Base-by-base conservation (phyloP, 1,139 yeast species). In the Geotrichum cucujoidarum region DNA sequence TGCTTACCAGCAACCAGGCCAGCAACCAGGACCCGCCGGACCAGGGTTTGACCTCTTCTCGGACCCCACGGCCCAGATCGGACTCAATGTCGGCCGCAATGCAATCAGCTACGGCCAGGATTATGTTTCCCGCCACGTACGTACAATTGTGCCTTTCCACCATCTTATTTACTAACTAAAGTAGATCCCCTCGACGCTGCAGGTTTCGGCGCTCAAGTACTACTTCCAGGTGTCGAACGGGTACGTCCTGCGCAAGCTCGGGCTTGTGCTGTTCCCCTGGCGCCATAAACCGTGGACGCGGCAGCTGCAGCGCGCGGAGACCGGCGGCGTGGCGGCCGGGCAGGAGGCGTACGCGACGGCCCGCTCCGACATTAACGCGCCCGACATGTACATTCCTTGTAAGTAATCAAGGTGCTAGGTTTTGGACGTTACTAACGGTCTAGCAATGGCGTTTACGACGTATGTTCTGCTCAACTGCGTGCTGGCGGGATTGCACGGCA, bases 151-250 rank as follows among this genome's bases (percentile, higher is more conserved):
- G 16, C n/a, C 25, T 7, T 29, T 6, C 14, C 22, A 24, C 11
- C 34, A 22, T 16, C 14, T 25, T 39, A 13, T 18, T 31, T 43
- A 38, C 47, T 27, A 40, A 31, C 32, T 14, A 18, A 42, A 22
- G 10, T 30, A 57, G 60, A 47, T 64, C 45, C 59, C 63, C 46
- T 53, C 63, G 57, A 57, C 59, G 45, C 60, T 65, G 56, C 57
- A 70, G 53, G 61, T 69, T 48, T 58, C 69, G 40, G 81, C 85
- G 50, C 69, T 87, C 57, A 81, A 84, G 55, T 85, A 83, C 67
- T 90, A 90, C 68, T 94, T 94, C 72, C 89, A 87, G 65, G 96
- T 94, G 31, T 84, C 95, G 45, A 94, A 92, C 64, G 73, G 81
- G 2, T 94, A 90, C 61, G 98, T 94, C 30, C 64, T 86, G 52